Evolutionary conservation across 148 eudicot species (phyloP).

Genomic region (Persicaria maculosa): DNA sequence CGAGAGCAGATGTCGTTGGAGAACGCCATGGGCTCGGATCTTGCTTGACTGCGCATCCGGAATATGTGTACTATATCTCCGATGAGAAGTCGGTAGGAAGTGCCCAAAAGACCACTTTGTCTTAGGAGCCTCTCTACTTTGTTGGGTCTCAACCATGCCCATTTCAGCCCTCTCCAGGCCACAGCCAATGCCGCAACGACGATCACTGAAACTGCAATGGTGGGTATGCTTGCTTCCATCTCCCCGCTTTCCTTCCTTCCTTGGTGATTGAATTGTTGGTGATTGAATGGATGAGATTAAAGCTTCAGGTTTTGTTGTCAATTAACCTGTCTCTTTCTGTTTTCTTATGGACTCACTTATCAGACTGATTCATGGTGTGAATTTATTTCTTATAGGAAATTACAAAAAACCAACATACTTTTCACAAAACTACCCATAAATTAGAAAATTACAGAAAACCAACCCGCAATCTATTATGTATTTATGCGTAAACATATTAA

Average conservation of each 20-base stretch:
- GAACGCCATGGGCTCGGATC: slow-evolving; percentile 14
- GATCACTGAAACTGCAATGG: not conserved
- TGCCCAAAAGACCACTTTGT: slow-evolving; percentile 37
- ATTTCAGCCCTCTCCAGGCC: slow-evolving; percentile 22
- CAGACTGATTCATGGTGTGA: no score
- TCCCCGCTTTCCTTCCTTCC: not conserved
- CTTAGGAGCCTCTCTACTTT: slow-evolving; percentile 30
- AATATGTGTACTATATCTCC: slow-evolving; percentile 33
- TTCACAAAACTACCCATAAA: no score
- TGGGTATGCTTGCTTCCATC: not conserved
- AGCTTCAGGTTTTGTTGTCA: not conserved
- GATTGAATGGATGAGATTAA: not conserved
- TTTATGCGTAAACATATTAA: no score
- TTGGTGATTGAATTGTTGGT: not conserved
- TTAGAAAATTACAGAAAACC: no score
- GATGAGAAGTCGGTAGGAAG: slow-evolving; percentile 30
- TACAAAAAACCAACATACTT: no score
- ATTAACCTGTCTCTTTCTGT: no score
- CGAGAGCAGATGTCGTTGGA: slow-evolving; percentile 20
- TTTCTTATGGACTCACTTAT: no score
- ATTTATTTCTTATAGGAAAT: no score
- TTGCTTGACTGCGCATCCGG: slow-evolving; percentile 20
- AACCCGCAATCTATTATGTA: no score
- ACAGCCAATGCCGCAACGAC: not conserved
- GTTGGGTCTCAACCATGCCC: slow-evolving; percentile 50